Conservation (phyloP, 306 rosid genomes). For the Prunus fruticosa region DNA sequence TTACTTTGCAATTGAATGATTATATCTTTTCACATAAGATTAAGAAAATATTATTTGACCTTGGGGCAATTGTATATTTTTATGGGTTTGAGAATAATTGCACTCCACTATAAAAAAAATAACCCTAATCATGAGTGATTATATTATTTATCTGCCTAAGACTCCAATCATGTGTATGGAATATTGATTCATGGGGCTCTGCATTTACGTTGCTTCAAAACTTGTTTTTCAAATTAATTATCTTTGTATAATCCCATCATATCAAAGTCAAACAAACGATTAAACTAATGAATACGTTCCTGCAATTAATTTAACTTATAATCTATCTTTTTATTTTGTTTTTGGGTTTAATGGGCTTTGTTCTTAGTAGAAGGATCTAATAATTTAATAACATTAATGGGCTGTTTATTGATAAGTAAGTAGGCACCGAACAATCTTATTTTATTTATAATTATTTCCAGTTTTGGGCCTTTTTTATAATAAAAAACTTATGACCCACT, state of each 20-base stretch:
- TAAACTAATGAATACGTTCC: not conserved
- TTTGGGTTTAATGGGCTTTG: not conserved
- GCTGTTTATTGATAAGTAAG: too few relatives aligned
- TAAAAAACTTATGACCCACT: rapidly evolving
- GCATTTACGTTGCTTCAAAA: slow-evolving; percentile 7
- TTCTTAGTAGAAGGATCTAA: not conserved
- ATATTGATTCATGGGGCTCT: not conserved
- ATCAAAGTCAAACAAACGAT: slow-evolving; percentile 1
- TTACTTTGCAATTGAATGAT: slow-evolving; percentile 19
- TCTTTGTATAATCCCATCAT: not conserved
- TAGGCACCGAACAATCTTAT: too few relatives aligned
- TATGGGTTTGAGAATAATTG: slow-evolving; percentile 4
- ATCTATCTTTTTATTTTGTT: not conserved
- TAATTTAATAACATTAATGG: too few relatives aligned
- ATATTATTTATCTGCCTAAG: not conserved
- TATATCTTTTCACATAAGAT: slow-evolving; percentile 1
- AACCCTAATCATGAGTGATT: slow-evolving; percentile 34
- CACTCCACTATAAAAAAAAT: slow-evolving; percentile 8
- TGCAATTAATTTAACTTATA: not conserved
- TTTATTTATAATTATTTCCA: too few relatives aligned
- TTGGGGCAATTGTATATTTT: not conserved
- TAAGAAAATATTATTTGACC: not conserved
- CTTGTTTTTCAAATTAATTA: not conserved
- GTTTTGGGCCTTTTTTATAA: not conserved
- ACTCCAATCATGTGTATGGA: not conserved